Evolutionary conservation across 1,139 yeast genomes (phyloP).

Genomic region (Candida gigantensis): DNA sequence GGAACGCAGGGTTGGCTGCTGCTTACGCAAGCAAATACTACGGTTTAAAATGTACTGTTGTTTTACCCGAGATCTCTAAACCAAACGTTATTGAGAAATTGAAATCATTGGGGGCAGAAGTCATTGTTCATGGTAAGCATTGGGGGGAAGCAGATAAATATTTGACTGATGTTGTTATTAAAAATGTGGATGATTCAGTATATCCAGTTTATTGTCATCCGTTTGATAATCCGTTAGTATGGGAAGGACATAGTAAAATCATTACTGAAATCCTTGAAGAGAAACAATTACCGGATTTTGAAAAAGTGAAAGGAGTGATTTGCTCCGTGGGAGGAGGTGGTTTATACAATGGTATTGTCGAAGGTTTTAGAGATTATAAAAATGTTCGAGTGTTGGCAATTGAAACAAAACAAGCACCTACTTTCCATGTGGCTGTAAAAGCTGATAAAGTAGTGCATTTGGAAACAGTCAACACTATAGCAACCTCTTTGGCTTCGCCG

Average conservation of each 20-base stretch:
- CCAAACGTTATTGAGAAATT: slow-evolving; percentile 27
- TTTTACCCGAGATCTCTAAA: slow-evolving; percentile 33
- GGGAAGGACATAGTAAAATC: slow-evolving; percentile 44
- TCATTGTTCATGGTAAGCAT: slow-evolving; percentile 32
- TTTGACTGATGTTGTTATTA: slow-evolving; percentile 24
- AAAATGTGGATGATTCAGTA: slow-evolving; percentile 16
- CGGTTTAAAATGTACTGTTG: slow-evolving; percentile 39
- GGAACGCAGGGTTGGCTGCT: slow-evolving; percentile 50
- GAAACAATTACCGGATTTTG: slow-evolving; percentile 21
- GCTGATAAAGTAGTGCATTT: slow-evolving; percentile 30
- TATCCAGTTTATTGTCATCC: slow-evolving; percentile 43
- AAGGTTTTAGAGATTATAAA: slow-evolving; percentile 25
- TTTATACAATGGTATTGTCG: slow-evolving; percentile 38
- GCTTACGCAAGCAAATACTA: slow-evolving; percentile 36
- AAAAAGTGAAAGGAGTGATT: slow-evolving; percentile 35
- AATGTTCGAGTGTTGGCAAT: slow-evolving; percentile 31
- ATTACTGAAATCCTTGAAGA: slow-evolving; percentile 31
- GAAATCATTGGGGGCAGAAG: slow-evolving; percentile 28
- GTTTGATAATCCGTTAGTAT: slow-evolving; percentile 37
- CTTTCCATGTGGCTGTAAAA: slow-evolving; percentile 33
- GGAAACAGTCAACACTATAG: slow-evolving; percentile 32
- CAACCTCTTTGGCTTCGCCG: slow-evolving; percentile 45
- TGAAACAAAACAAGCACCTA: slow-evolving; percentile 44
- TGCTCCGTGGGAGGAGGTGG: slow-evolving; percentile 47
- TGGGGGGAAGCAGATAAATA: slow-evolving; percentile 41